Conservation (phyloP, 768 basidiomycete species). For the Mycena leptocephala region DNA sequence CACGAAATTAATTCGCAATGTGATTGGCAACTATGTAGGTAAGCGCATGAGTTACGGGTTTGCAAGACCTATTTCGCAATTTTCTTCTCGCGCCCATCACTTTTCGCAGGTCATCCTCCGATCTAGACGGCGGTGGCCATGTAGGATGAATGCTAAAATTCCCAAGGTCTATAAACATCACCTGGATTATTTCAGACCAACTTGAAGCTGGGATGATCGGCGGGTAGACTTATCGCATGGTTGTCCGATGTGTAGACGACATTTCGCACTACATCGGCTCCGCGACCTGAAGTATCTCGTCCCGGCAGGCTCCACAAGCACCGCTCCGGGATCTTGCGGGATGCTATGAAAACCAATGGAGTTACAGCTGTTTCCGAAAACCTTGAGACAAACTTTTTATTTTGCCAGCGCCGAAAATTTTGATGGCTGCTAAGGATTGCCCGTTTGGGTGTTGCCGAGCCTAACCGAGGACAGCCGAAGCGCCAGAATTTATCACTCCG, state of each 20-base stretch:
- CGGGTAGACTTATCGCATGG: neutral
- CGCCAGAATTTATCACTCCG: no score
- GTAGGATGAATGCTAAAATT: neutral
- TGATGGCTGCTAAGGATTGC: no score
- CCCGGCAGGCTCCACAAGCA: neutral
- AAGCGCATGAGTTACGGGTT: neutral
- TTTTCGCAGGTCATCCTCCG: no score
- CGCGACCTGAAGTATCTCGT: neutral
- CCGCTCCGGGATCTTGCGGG: neutral
- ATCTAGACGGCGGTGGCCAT: neutral
- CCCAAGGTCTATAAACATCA: neutral
- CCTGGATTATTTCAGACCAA: neutral
- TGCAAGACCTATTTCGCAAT: neutral
- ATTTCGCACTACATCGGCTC: neutral
- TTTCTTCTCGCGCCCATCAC: neutral
- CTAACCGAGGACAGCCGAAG: no score
- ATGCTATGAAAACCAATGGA: neutral
- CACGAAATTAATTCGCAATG: neutral
- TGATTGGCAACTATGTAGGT: neutral
- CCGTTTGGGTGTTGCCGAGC: no score
- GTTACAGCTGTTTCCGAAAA: no score
- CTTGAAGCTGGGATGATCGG: neutral
- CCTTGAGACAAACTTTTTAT: no score
- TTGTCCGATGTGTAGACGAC: neutral
- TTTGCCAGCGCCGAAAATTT: no score